These are phyloP conservation scores for Borealophlyctis nickersoniae DNA, from an alignment of 192 early-diverging fungal species.

Conservation along the genomic window DNA sequence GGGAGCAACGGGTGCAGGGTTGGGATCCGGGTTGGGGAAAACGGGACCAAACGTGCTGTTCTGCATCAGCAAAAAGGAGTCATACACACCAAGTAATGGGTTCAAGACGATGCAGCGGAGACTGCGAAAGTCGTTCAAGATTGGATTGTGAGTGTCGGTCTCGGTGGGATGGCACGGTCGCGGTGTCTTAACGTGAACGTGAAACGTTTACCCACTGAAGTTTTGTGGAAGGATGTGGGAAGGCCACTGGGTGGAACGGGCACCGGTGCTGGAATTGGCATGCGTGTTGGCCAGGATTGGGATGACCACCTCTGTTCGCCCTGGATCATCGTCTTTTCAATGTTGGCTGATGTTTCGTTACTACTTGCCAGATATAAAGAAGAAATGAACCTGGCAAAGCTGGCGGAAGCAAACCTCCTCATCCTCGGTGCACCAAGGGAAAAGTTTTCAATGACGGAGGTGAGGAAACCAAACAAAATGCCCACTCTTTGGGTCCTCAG, in stretches of 20 bases:
- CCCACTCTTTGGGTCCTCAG: not conserved
- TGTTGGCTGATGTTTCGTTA: no score
- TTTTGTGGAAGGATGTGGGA: no score
- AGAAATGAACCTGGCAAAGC: constrained; percentile 48
- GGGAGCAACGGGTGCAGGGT: no score
- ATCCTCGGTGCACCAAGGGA: constrained; percentile 59
- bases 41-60: constrained; percentile 41
- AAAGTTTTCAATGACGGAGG: constrained; percentile 61
- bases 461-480: constrained; percentile 11
- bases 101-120: constrained; percentile 48
- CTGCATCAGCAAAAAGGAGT: constrained; percentile 55
- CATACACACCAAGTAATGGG: constrained; percentile 50
- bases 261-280: not conserved
- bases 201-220: no score
- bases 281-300: not conserved
- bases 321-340: no score
- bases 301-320: not conserved
- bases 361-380: constrained; percentile 57
- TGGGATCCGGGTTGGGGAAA: no score
- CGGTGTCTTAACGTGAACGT: no score
- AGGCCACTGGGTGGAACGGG: no score
- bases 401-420: constrained; percentile 47
- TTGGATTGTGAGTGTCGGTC: constrained; percentile 50
- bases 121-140: constrained; percentile 47
- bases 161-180: no score